A percentile compares a stretch with the other conserved stretches of the same genome.
phyloP scores from a whole-genome alignment of 371 early-diverging fungal species.

The Zopfochytrium polystomum region DNA sequence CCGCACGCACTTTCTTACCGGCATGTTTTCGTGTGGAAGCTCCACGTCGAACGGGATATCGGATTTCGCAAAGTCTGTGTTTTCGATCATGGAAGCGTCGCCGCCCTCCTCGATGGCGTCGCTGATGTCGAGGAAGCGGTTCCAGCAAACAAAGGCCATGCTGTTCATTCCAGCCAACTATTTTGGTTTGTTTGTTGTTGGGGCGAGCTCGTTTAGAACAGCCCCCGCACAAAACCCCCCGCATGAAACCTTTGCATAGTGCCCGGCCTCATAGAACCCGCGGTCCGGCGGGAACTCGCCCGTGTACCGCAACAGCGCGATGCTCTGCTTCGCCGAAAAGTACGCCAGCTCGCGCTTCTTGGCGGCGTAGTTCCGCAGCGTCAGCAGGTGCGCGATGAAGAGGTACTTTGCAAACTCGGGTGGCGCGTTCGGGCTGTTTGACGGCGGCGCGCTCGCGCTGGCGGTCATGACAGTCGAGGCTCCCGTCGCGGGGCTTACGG shows the following conservation, averaged over 20 bases:
- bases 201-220: not conserved
- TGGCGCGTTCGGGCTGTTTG: constrained; percentile 26
- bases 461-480: not conserved
- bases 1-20: constrained; percentile 22
- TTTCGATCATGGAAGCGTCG: constrained; percentile 42
- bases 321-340: constrained; percentile 50
- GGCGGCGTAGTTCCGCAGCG: constrained; percentile 45
- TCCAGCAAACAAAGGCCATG: constrained; percentile 62
- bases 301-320: constrained; percentile 50
- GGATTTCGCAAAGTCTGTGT: constrained; percentile 49
- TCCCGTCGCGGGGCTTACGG: not conserved
- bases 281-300: constrained; percentile 43
- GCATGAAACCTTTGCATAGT: constrained; percentile 48
- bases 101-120: constrained; percentile 61
- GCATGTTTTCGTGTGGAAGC: constrained; percentile 37
- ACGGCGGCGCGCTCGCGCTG: constrained; percentile 5
- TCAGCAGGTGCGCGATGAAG: constrained; percentile 45
- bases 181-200: not conserved
- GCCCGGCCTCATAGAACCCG: constrained; percentile 52
- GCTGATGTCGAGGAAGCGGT: constrained; percentile 52
- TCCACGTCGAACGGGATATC: constrained; percentile 53
- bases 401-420: constrained; percentile 34
- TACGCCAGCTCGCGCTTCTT: constrained; percentile 43
- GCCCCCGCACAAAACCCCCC: not conserved
- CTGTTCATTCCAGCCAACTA: constrained; percentile 50